A percentile compares a stretch with the other conserved stretches of the same genome.
Evolutionary conservation across 2,329 filamentous ascomycete species (phyloP).

Genomic region (Phyllosticta paracitricarpa): DNA sequence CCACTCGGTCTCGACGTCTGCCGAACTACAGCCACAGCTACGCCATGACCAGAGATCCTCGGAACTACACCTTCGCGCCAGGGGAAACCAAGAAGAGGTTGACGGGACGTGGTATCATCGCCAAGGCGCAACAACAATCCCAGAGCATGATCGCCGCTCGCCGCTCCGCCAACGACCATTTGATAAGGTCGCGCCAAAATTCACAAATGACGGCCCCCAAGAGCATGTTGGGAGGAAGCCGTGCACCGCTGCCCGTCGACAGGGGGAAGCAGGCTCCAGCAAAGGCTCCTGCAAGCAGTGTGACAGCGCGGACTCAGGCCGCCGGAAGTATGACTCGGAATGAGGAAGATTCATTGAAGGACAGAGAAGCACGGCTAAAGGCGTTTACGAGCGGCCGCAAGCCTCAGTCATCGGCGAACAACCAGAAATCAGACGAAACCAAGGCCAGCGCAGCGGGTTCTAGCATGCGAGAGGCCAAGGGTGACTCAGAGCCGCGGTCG

Average conservation of each 20-base stretch:
- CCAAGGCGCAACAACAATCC: slow-evolving; percentile 6
- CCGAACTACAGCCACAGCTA: background rate
- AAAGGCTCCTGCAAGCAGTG: background rate
- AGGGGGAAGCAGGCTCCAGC: slow-evolving; percentile 3
- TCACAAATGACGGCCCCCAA: slow-evolving; percentile 1
- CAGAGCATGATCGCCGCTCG: background rate
- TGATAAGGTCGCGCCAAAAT: background rate
- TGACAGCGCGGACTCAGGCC: background rate
- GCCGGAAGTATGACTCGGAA: background rate
- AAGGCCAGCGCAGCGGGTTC: background rate
- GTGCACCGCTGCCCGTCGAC: slow-evolving; percentile 4
- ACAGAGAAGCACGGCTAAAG: slow-evolving; percentile 2
- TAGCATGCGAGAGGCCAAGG: background rate
- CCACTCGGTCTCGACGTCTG: background rate
- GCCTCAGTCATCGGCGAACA: background rate
- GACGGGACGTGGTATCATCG: slow-evolving; percentile 7
- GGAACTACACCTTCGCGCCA: slow-evolving; percentile 7
- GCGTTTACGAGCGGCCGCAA: background rate
- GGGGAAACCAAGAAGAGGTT: slow-evolving; percentile 8
- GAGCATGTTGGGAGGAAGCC: slow-evolving; percentile 4
- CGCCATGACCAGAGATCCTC: background rate
- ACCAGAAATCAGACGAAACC: background rate
- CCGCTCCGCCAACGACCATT: background rate
- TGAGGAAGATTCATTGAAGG: background rate
- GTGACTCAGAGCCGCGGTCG: background rate